These are phyloP conservation scores for Aspergillus caelatus DNA, from an alignment of 2,329 filamentous ascomycete species.

Conservation along the genomic window DNA sequence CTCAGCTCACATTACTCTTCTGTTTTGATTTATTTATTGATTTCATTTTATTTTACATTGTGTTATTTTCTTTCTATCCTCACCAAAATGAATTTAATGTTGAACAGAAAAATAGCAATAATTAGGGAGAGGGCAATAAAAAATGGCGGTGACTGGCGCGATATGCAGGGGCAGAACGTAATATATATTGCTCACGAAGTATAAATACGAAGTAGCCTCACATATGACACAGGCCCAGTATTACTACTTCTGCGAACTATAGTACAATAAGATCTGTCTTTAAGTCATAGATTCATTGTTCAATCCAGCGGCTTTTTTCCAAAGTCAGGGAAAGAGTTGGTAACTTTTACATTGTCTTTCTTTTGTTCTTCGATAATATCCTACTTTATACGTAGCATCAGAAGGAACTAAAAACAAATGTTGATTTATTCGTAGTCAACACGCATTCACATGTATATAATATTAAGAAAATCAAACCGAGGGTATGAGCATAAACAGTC, in stretches of 20 bases:
- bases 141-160: neutral
- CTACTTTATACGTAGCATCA: neutral
- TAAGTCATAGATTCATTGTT: neutral
- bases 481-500: neutral
- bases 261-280: neutral
- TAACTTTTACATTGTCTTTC: neutral
- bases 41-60: too few species aligned
- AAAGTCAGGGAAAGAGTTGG: rapidly evolving
- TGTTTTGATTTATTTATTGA: too few species aligned
- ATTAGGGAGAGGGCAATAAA: neutral
- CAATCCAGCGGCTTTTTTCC: neutral
- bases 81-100: neutral
- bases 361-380: neutral
- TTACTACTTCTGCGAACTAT: too few species aligned
- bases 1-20: too few species aligned
- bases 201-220: neutral
- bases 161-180: neutral
- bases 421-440: neutral
- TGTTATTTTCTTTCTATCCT: neutral
- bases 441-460: neutral
- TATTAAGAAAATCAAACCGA: neutral
- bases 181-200: neutral
- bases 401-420: neutral
- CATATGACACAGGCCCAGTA: neutral
- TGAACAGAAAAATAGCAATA: neutral